Percentiles rank a stretch among this genome's conserved stretches.
phyloP scores from a whole-genome alignment of 1,284 basidiomycete genomes.

The Leccinum brunneo-olivaceum region DNA sequence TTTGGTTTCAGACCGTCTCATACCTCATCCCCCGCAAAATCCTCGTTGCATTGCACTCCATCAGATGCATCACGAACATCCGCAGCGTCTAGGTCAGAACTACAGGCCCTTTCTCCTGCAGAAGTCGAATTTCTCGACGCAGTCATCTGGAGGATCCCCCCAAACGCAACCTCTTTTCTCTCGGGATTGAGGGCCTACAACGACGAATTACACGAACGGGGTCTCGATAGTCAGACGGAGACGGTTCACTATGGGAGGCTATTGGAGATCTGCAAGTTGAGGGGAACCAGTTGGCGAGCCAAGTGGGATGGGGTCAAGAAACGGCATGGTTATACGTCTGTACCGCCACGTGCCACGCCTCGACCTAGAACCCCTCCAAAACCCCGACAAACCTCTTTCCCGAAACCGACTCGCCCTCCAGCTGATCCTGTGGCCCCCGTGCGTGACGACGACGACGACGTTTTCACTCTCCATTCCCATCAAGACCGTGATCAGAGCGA shows the following conservation, averaged over 20 bases:
- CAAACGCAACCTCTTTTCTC: constrained; percentile 62
- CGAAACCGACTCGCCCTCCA: constrained; percentile 15
- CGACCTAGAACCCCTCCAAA: constrained; percentile 12
- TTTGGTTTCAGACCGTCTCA: constrained; percentile 26
- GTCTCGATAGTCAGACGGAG: constrained; percentile 70
- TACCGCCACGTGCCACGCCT: constrained; percentile 3
- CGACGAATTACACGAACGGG: constrained; percentile 62
- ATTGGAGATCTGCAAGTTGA: constrained; percentile 70
- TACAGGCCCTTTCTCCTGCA: constrained; percentile 47
- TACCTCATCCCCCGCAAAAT: constrained; percentile 29
- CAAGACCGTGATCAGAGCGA: constrained; percentile 32
- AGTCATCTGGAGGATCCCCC: constrained; percentile 60
- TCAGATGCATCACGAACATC: constrained; percentile 45
- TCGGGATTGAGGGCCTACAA: constrained; percentile 78
- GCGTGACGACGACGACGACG: constrained; percentile 35
- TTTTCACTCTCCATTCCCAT: constrained; percentile 42
- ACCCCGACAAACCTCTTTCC: constrained; percentile 11
- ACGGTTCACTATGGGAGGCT: constrained; percentile 75
- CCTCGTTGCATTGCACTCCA: constrained; percentile 6
- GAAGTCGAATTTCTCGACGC: constrained; percentile 70
- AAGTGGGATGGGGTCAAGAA: constrained; percentile 69
- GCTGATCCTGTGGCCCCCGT: constrained; percentile 21
- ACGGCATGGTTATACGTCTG: constrained; percentile 39
- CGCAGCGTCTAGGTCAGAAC: constrained; percentile 44
- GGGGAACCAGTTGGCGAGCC: constrained; percentile 67